phyloP scores from a whole-genome alignment of 805 yeast genomes.

The Ogataea methanolica region DNA sequence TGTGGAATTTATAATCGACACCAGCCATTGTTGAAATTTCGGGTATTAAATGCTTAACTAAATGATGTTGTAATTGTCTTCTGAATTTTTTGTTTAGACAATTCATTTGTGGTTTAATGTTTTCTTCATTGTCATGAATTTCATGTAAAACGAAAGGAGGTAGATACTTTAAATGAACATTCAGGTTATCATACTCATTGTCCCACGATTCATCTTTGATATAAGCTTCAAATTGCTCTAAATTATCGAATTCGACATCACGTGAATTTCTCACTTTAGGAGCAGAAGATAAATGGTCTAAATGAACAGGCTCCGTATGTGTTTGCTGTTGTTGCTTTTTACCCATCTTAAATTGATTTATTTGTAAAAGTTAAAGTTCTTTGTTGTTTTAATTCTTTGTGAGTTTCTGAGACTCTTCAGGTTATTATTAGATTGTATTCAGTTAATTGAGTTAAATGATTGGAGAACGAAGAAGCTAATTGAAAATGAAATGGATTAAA shows the following conservation, averaged over 20 bases:
- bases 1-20: slow-evolving; percentile 34
- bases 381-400: not conserved
- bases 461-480: not conserved
- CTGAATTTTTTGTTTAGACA: slow-evolving; percentile 67
- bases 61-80: slow-evolving; percentile 71
- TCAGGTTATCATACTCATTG: slow-evolving; percentile 64
- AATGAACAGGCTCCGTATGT: slow-evolving; percentile 25
- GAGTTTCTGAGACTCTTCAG: slow-evolving; percentile 1
- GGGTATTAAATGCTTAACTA: slow-evolving; percentile 62
- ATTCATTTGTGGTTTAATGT: slow-evolving; percentile 67
- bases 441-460: not conserved
- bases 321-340: slow-evolving; percentile 19
- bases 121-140: slow-evolving; percentile 64
- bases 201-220: slow-evolving; percentile 73
- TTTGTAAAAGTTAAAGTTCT: too few relatives aligned
- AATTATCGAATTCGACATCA: slow-evolving; percentile 50
- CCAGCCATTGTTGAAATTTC: slow-evolving; percentile 65
- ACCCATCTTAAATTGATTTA: slow-evolving; percentile 15
- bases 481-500: too few relatives aligned
- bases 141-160: slow-evolving; percentile 72
- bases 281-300: slow-evolving; percentile 26
- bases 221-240: slow-evolving; percentile 57
- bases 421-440: not conserved
- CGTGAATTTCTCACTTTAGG: slow-evolving; percentile 28
- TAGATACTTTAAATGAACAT: slow-evolving; percentile 60